Evolutionary conservation across 768 basidiomycete genomes (phyloP), one percentile per base, ranked within the genome.

Genomic region (Tulasnella sp.): DNA sequence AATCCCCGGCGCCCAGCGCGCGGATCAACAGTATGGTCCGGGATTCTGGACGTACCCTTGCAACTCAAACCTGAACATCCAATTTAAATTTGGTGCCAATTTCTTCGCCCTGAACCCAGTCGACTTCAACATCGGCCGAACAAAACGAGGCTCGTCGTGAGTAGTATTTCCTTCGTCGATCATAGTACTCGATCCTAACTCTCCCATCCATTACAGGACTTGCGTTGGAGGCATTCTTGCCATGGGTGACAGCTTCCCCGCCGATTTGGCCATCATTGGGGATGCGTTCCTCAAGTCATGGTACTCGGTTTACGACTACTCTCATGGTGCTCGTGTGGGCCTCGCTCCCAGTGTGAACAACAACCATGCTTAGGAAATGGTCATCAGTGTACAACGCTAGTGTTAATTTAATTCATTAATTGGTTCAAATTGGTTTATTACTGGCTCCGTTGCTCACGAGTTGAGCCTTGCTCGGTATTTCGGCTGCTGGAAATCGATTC

Each of bases 211-310:
- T 22, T 22, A 38, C 77, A 88, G 87, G 7, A 84, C 85, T 54
- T 91, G 90, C 80, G 83, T 91, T 4, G 89, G 87, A 3, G 88
- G 87, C 3, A 84, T 92, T 38, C 78, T 90, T 36, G 84, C 85
- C 0, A 80, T 88, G 1, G 85, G 82, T 11, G 81, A 83, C 77
- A 83, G 84, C 15, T 86, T 90, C 80, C 86, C 89, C 19, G 75
- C 83, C 38, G 83, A 88, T 80, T 82, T 92, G 34, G 86, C 87
- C 19, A 88, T 91, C 81, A 84, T 91, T 72, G 90, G 89, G 1
- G 89, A 87, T 80, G 87, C 86, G 79, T 91, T 91, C 80, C 80
- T 91, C 67, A 91, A 91, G 83, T 89, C 88, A 9, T 91, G 91
- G 71, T 72, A 73, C 37, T 45, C 39, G n/a, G 72, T 73, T n/a